A percentile compares a stretch with the other conserved stretches of the same genome.
These are phyloP conservation scores for Cyanophora paradoxa DNA, from an alignment of 78 protist species.

Conservation along the genomic window DNA sequence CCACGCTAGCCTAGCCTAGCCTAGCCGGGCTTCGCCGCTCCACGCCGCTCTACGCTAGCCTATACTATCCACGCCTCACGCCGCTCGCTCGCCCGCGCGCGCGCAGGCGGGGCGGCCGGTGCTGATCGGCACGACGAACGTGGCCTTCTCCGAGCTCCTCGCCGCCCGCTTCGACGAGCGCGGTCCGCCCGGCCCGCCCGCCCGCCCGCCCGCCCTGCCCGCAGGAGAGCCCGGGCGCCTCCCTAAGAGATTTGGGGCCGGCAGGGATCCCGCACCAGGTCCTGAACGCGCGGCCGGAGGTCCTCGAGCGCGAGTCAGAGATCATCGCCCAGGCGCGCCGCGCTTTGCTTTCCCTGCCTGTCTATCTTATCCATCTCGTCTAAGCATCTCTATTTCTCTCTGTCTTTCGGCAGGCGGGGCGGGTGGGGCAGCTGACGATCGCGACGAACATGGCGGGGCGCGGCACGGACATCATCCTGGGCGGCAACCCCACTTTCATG, in stretches of 20 bases:
- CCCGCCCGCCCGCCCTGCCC: neutral
- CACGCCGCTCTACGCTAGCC: no score
- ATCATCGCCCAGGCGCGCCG: conserved; percentile 28
- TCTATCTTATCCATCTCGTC: no score
- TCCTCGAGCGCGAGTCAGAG: conserved; percentile 20
- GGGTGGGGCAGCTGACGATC: conserved; percentile 33
- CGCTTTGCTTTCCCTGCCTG: neutral
- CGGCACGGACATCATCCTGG: conserved; percentile 43
- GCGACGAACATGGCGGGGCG: conserved; percentile 48
- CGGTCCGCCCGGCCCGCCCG: neutral
- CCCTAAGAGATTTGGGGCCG: no score
- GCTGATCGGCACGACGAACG: conserved; percentile 31
- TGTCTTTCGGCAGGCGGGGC: conserved; percentile 2
- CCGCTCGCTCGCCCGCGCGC: no score
- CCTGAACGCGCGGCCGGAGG: conserved; percentile 30
- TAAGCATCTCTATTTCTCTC: no score
- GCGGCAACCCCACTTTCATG: conserved; percentile 18
- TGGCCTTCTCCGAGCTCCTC: conserved; percentile 20
- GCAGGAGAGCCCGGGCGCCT: no score
- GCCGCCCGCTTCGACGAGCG: neutral
- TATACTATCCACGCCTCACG: no score
- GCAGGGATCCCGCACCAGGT: conserved; percentile 24
- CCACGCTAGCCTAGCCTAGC: neutral
- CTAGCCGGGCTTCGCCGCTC: no score
- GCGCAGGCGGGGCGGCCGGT: conserved; percentile 36